Evolutionary conservation across 345 rosid genomes (phyloP), one percentile per base, ranked within the genome.

Genomic region (Physaria fendleri): DNA sequence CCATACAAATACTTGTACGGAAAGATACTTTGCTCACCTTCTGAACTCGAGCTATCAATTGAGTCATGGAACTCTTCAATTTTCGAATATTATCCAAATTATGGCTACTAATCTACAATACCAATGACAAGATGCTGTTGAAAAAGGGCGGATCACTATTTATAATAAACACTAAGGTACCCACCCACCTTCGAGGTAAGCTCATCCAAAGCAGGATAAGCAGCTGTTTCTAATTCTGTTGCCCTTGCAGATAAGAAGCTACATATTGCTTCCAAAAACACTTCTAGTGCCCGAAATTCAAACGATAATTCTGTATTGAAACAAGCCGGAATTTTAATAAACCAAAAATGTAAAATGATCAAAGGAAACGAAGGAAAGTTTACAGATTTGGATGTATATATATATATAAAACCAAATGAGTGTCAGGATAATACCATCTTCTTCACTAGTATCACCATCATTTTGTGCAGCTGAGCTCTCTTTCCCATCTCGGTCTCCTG

Each of bases 201-300:
- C 73, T 83, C 97, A 64, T 93, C 99, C 56, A 93, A 73, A 68
- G 97, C 95, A 69, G 99, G 99, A 75, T 93, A 93, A 57, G 99
- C 97, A 60, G 80, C 87, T 59, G 85, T 66, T 81, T 89, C 99
- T 39, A 93, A 66, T 28, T 93, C 96, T 24, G 89, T 82, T 0
- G 99, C 79, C 9, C 97, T 91, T 29, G 95, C 94, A 69, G 84
- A 91, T 40, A 93, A 82, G 75, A 79, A 89, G 72, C 95, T 93
- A 63, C 97, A 93, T 4, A 89, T 85, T 47, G 99, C 93, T 76
- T 93, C 99, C 78, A 93, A 77, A 58, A 89, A 94, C 42, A 93
- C 95, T 75, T 93, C 96, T 59, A 93, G 59, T 0, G 99, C 97
- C 12, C 91, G 82, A 35, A 93, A 85, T 58, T 93, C 99, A 59